phyloP scores from a whole-genome alignment of 2,329 filamentous ascomycete species.

The Chrysosporium keratinophilum region DNA sequence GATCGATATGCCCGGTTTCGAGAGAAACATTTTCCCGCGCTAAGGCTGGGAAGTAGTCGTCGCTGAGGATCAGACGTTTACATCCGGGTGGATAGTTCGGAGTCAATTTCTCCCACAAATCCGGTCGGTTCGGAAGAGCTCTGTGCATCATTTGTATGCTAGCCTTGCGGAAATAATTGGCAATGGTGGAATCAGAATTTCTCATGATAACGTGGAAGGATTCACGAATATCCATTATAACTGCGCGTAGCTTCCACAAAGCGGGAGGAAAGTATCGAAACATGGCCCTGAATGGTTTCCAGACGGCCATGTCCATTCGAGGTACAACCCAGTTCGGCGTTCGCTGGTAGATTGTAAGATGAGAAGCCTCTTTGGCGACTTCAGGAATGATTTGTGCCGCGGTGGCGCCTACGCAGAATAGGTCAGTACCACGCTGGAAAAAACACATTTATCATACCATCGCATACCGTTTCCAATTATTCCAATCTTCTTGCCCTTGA shows the following conservation, averaged over 20 bases:
- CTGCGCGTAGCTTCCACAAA: conserved; percentile 41
- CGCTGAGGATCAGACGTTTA: conserved; percentile 45
- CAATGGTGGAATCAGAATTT: conserved; percentile 30
- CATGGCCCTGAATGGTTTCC: conserved; percentile 33
- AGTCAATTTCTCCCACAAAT: conserved; percentile 44
- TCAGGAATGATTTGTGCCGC: conserved; percentile 51
- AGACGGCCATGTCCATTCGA: conserved; percentile 41
- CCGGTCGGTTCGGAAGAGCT: conserved; percentile 40
- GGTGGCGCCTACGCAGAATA: conserved; percentile 39
- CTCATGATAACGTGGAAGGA: conserved; percentile 38
- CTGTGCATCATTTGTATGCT: conserved; percentile 34
- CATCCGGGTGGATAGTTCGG: conserved; percentile 47
- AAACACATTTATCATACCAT: not conserved
- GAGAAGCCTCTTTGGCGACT: conserved; percentile 41
- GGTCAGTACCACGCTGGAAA: not conserved
- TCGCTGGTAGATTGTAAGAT: conserved; percentile 47
- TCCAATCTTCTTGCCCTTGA: conserved; percentile 46
- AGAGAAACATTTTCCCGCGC: conserved; percentile 40
- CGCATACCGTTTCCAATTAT: conserved; percentile 48
- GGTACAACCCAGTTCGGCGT: conserved; percentile 52
- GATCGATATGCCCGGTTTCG: conserved; percentile 42
- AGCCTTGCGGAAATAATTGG: conserved; percentile 32
- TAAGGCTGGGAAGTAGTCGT: conserved; percentile 48
- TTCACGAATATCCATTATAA: conserved; percentile 48
- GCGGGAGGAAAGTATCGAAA: conserved; percentile 44